These are phyloP conservation scores for Panicum virgatum DNA, from an alignment of 202 grass and related monocot species.

Conservation along the genomic window DNA sequence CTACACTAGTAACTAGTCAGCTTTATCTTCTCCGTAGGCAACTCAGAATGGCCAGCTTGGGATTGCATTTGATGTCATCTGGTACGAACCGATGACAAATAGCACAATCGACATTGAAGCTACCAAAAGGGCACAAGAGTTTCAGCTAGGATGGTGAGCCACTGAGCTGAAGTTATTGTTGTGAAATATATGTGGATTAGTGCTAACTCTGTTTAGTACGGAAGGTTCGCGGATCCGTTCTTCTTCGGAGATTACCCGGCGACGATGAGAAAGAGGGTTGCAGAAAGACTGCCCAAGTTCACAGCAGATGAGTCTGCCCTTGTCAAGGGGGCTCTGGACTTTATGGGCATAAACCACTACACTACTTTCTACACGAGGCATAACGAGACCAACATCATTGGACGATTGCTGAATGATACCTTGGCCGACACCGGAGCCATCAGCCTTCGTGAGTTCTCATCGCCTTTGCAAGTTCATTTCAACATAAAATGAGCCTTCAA, in stretches of 20 bases:
- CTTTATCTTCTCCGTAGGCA: slow-evolving; percentile 19
- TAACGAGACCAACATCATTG: slow-evolving; percentile 62
- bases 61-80: slow-evolving; percentile 96
- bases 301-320: slow-evolving; percentile 54
- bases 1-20: neutral
- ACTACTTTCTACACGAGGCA: slow-evolving; percentile 83
- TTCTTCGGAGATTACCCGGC: slow-evolving; percentile 94
- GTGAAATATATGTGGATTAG: neutral
- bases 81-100: slow-evolving; percentile 70
- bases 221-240: slow-evolving; percentile 89
- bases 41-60: slow-evolving; percentile 66
- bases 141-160: slow-evolving; percentile 89
- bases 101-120: slow-evolving; percentile 63
- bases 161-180: neutral
- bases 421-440: slow-evolving; percentile 75
- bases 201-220: neutral
- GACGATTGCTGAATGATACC: slow-evolving; percentile 52
- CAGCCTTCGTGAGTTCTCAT: slow-evolving; percentile 67
- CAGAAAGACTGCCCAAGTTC: slow-evolving; percentile 71
- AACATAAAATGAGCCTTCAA: neutral
- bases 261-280: slow-evolving; percentile 69
- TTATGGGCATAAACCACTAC: slow-evolving; percentile 96
- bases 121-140: slow-evolving; percentile 80
- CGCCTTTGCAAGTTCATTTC: neutral
- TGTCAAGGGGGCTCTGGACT: slow-evolving; percentile 85